A percentile compares a stretch with the other conserved stretches of the same genome.
Conservation (phyloP, 441 rosid species). For the Gossypium gossypioides region DNA sequence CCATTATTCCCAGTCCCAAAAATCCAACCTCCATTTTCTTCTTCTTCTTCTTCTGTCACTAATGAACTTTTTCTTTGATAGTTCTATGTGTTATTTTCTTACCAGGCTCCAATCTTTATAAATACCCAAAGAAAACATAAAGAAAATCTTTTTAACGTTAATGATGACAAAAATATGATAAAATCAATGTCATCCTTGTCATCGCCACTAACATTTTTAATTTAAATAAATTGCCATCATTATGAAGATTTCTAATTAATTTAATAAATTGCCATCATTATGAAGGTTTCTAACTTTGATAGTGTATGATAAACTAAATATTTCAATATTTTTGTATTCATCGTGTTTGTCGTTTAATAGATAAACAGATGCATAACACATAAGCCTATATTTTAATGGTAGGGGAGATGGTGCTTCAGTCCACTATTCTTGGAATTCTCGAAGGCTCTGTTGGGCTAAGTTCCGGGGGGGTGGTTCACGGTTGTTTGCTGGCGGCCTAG, state of each 20-base stretch:
- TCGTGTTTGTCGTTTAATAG: neutral
- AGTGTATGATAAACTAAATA: neutral
- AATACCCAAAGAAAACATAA: neutral
- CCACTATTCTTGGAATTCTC: no score
- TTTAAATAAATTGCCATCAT: neutral
- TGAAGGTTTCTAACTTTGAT: neutral
- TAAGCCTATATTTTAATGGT: neutral
- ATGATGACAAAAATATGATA: neutral
- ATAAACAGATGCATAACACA: slow-evolving; percentile 24
- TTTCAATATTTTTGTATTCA: neutral
- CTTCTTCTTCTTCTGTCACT: neutral
- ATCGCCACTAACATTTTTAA: neutral
- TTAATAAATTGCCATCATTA: neutral
- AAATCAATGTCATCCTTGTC: slow-evolving; percentile 1
- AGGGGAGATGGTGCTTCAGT: neutral
- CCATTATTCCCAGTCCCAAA: slow-evolving; percentile 93
- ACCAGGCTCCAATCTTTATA: neutral
- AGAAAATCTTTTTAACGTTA: neutral
- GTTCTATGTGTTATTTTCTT: neutral
- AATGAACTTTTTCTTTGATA: neutral
- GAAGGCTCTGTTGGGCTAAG: no score
- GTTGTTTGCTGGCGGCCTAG: neutral
- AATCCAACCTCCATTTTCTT: slow-evolving; percentile 78
- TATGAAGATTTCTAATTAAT: neutral
- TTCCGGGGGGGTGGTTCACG: no score